Evolutionary conservation across 2,329 filamentous ascomycete genomes (phyloP).

Genomic region (Xylariomycetidae sp.): DNA sequence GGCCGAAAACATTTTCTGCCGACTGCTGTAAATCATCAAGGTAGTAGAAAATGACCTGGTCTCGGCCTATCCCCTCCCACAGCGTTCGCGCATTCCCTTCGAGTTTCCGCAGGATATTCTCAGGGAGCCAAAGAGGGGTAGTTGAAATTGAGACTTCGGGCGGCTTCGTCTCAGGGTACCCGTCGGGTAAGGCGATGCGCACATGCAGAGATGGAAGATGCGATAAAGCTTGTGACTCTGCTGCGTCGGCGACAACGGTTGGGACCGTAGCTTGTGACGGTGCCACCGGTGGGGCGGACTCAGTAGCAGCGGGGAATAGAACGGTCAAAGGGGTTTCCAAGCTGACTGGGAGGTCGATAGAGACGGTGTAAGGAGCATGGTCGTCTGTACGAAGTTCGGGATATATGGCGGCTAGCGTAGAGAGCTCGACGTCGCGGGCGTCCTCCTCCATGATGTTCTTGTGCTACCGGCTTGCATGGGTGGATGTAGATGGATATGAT

Average conservation of each 20-base stretch:
- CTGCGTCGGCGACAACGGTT: slow-evolving; percentile 8
- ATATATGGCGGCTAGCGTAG: slow-evolving; percentile 59
- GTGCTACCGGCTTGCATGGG: slow-evolving; percentile 16
- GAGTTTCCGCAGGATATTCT: slow-evolving; percentile 41
- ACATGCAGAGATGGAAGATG: slow-evolving; percentile 56
- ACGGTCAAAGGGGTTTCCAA: slow-evolving; percentile 52
- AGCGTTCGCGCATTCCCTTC: slow-evolving; percentile 45
- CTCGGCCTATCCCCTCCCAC: slow-evolving; percentile 59
- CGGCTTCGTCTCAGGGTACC: slow-evolving; percentile 52
- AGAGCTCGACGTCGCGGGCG: slow-evolving; percentile 54
- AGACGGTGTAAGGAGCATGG: slow-evolving; percentile 43
- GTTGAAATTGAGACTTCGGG: slow-evolving; percentile 49
- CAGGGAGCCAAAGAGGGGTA: slow-evolving; percentile 53
- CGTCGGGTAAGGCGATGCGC: slow-evolving; percentile 48
- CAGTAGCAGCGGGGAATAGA: slow-evolving; percentile 46
- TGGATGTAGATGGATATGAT: too few relatives aligned
- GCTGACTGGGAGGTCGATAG: slow-evolving; percentile 54
- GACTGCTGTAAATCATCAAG: slow-evolving; percentile 59
- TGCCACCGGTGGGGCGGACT: slow-evolving; percentile 22
- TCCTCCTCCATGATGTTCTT: slow-evolving; percentile 33
- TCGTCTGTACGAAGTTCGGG: slow-evolving; percentile 54
- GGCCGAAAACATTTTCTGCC: slow-evolving; percentile 57
- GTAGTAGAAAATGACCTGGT: slow-evolving; percentile 57
- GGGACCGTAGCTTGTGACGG: slow-evolving; percentile 8
- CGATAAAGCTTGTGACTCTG: slow-evolving; percentile 45